phyloP scores from a whole-genome alignment of 2,329 filamentous ascomycete genomes.

The Venturia oleaginea region DNA sequence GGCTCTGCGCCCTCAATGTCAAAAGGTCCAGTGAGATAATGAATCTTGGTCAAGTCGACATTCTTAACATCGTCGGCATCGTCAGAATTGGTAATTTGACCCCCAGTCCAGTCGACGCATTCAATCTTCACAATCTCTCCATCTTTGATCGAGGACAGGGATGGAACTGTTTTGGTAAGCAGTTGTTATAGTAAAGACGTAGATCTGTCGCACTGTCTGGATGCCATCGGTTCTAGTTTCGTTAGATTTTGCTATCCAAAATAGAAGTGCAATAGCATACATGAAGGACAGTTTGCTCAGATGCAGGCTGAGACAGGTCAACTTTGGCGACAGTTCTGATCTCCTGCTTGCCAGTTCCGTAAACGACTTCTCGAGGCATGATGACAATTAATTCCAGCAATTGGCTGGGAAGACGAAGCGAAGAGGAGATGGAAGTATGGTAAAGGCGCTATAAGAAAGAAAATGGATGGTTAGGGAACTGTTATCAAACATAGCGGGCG shows the following conservation, averaged over 20 bases:
- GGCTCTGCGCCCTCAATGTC: conserved; percentile 77
- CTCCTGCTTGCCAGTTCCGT: conserved; percentile 26
- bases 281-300: conserved; percentile 61
- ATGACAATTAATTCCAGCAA: neutral
- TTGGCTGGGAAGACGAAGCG: neutral
- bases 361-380: conserved; percentile 34
- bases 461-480: neutral
- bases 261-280: conserved; percentile 36
- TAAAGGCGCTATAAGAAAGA: neutral
- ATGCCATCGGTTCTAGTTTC: conserved; percentile 74
- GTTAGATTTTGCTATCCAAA: neutral
- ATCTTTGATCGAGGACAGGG: conserved; percentile 62
- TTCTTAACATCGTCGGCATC: conserved; percentile 80
- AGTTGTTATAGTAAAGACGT: conserved; percentile 7
- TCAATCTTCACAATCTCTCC: conserved; percentile 89
- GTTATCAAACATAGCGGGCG: conserved; percentile 1
- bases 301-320: conserved; percentile 61
- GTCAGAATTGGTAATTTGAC: conserved; percentile 84
- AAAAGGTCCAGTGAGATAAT: conserved; percentile 85
- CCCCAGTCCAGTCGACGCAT: conserved; percentile 67
- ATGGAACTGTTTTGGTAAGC: conserved; percentile 53
- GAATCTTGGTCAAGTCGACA: conserved; percentile 73
- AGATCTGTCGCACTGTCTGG: conserved; percentile 61
- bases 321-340: conserved; percentile 68
- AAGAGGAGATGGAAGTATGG: neutral